A percentile compares a stretch with the other conserved stretches of the same genome.
These are phyloP conservation scores for Neoboletus brunneissimus DNA, from an alignment of 768 basidiomycete genomes.

Conservation along the genomic window DNA sequence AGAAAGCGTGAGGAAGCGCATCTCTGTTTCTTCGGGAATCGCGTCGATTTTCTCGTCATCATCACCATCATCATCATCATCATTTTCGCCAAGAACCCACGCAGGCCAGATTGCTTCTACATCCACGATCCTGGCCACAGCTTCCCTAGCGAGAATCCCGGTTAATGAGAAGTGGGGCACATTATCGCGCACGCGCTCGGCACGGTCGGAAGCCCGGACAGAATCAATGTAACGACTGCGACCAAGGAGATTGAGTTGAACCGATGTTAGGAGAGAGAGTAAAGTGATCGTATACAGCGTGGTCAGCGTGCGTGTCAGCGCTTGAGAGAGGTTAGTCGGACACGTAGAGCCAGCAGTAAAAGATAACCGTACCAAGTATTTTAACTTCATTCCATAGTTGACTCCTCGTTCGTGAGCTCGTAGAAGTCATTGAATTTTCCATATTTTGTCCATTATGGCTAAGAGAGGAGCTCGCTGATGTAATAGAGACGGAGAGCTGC, in stretches of 20 bases:
- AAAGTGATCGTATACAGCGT: conserved; percentile 84
- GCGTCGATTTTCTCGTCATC: conserved; percentile 29
- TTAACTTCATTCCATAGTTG: conserved; percentile 95
- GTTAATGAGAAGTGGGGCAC: conserved; percentile 33
- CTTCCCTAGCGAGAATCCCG: conserved; percentile 25
- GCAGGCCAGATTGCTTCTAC: conserved; percentile 23
- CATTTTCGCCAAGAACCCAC: conserved; percentile 23
- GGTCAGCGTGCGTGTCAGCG: conserved; percentile 84
- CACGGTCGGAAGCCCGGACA: conserved; percentile 56
- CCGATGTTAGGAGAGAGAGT: conserved; percentile 78
- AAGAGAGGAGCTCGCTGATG: conserved; percentile 36
- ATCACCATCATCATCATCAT: conserved; percentile 29
- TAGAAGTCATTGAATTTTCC: conserved; percentile 9
- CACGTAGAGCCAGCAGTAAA: background rate
- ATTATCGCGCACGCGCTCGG: conserved; percentile 48
- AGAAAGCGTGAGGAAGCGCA: conserved; percentile 77
- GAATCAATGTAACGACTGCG: conserved; percentile 76
- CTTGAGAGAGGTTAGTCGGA: conserved; percentile 38
- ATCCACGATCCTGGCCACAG: conserved; percentile 26
- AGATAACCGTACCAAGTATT: conserved; percentile 59
- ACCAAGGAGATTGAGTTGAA: conserved; percentile 85
- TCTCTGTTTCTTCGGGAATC: conserved; percentile 68
- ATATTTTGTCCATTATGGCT: conserved; percentile 18
- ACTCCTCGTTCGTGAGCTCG: conserved; percentile 53
- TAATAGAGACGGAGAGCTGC: conserved; percentile 42